Evolutionary conservation across 176 grass and related monocot genomes (phyloP), one percentile per base, ranked within the genome.

Genomic region (Zoysia pacifica): DNA sequence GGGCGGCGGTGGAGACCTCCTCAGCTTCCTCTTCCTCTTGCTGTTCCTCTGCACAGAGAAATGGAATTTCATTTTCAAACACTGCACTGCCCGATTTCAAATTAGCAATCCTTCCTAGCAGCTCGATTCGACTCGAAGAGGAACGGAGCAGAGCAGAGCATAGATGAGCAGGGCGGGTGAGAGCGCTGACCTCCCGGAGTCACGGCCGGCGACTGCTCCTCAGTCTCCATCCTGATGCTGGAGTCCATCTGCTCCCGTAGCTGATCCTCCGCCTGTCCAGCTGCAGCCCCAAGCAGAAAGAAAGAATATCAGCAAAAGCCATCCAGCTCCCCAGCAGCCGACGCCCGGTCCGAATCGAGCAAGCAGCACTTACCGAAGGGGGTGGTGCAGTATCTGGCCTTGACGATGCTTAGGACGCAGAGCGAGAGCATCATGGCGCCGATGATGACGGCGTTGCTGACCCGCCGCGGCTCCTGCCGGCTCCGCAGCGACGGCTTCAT

Each of bases 401-500:
- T 93, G 85, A 93, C 80, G 82, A 93, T 60, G 52, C 88, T 88
- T 60, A 93, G 91, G 52, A 93, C 48, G 83, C 91, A 90, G 46
- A 93, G 85, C 38, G 88, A 93, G 60, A 93, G 79, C 40, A 93
- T 82, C 87, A 93, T 90, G 81, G 87, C 81, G 62, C 83, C 84
- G 72, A 93, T 79, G 91, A 93, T 85, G 84, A 90, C 74, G 41
- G 50, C 84, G 76, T 93, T 93, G 76, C 91, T 89, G 5, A 86
- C 48, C 73, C 87, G 88, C 35, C 87, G 85, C 37, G 84, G 80
- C 78, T 93, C 91, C 82, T 83, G 72, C 78, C 87, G 82, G 77
- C 70, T 93, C 84, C 91, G 85, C 72, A 81, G 42, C 45, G 91
- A 82, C 59, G 81, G 38, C 87, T 93, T 93, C 91, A 93, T 93